Evolutionary conservation across 768 basidiomycete species (phyloP).

Genomic region (Phaffia australis): DNA sequence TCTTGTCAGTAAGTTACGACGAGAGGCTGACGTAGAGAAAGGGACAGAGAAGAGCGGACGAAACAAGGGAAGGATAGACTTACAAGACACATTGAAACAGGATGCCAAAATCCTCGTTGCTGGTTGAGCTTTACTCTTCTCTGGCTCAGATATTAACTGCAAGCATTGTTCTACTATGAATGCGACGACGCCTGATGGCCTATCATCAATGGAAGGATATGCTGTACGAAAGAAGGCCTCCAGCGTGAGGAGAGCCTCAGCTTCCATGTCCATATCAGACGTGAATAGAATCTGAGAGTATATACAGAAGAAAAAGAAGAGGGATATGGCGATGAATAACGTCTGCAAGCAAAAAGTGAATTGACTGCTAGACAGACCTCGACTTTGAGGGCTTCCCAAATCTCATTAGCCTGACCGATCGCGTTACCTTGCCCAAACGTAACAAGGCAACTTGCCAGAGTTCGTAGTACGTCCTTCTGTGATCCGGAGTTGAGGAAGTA

Average conservation of each 20-base stretch:
- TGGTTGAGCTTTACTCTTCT: constrained; percentile 81
- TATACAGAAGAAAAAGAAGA: background rate
- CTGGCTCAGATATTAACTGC: constrained; percentile 59
- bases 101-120: constrained; percentile 73
- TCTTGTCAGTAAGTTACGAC: background rate
- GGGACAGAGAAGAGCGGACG: background rate
- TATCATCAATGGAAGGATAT: constrained; percentile 42
- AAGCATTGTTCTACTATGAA: constrained; percentile 15
- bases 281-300: constrained; percentile 75
- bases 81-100: constrained; percentile 67
- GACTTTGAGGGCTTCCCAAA: constrained; percentile 86
- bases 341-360: background rate
- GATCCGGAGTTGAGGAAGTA: background rate
- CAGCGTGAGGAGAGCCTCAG: constrained; percentile 58
- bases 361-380: constrained; percentile 49
- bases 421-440: constrained; percentile 63
- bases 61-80: constrained; percentile 35
- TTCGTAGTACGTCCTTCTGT: constrained; percentile 78
- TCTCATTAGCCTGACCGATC: constrained; percentile 53
- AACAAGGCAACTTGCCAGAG: constrained; percentile 65
- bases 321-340: background rate
- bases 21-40: background rate
- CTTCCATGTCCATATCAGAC: constrained; percentile 62
- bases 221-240: constrained; percentile 66
- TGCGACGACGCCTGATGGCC: constrained; percentile 31